A percentile compares a stretch with the other conserved stretches of the same genome.
These are phyloP conservation scores for Oryza meyeriana DNA, from an alignment of 176 grass and related monocot genomes.

Conservation along the genomic window DNA sequence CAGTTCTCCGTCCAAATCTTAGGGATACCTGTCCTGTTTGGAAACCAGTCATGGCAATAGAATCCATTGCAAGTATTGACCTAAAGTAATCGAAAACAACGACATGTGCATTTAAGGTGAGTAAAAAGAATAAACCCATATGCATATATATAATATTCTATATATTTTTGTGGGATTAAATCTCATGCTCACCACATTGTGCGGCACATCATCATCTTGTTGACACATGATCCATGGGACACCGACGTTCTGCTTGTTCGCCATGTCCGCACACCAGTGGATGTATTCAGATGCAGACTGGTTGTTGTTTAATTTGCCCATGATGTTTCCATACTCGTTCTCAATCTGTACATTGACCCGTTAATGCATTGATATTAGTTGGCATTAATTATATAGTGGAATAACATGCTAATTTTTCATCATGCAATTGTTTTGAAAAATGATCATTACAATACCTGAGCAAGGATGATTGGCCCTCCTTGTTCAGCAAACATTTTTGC, in stretches of 20 bases:
- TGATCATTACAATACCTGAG: constrained; percentile 27
- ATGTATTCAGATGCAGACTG: constrained; percentile 31
- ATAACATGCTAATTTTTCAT: too few species aligned
- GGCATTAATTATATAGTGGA: too few species aligned
- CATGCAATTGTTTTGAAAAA: too few species aligned
- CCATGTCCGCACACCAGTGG: constrained; percentile 49
- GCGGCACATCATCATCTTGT: constrained; percentile 43
- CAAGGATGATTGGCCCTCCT: constrained; percentile 63
- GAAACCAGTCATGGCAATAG: constrained; percentile 45
- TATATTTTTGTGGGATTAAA: not conserved
- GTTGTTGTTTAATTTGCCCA: not conserved
- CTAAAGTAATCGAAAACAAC: constrained; percentile 27
- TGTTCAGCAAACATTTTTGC: constrained; percentile 45
- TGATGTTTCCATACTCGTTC: constrained; percentile 64
- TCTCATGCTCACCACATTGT: constrained; percentile 28
- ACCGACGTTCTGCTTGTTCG: constrained; percentile 32
- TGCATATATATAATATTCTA: too few species aligned
- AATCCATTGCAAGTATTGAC: constrained; percentile 72
- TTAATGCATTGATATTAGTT: too few species aligned
- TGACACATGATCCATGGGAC: constrained; percentile 80
- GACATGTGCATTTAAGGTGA: too few species aligned
- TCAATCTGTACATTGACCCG: constrained; percentile 59
- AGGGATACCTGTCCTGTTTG: constrained; percentile 37
- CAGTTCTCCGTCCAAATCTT: constrained; percentile 78
- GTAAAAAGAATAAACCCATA: too few species aligned